phyloP scores from a whole-genome alignment of 2,329 filamentous ascomycete species.

The Fusarium chuoi region DNA sequence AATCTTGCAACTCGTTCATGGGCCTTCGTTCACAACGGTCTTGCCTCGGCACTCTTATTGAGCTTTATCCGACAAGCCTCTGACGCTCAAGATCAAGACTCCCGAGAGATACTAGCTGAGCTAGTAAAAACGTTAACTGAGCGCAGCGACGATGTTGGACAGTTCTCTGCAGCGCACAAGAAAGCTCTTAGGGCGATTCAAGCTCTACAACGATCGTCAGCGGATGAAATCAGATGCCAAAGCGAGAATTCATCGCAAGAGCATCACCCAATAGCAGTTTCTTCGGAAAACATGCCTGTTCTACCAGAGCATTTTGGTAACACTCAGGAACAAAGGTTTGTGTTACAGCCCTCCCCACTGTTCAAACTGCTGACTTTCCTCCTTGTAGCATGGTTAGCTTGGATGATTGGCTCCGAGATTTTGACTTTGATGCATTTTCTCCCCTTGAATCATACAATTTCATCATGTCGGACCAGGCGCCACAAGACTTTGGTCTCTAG shows the following conservation, averaged over 20 bases:
- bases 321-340: conserved; percentile 3
- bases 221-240: background rate
- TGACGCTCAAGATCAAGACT: background rate
- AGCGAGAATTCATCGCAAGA: background rate
- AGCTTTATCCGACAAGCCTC: conserved; percentile 21
- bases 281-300: background rate
- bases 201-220: conserved; percentile 5
- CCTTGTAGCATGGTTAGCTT: background rate
- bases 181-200: conserved; percentile 27
- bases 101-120: conserved; percentile 24
- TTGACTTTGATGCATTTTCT: conserved; percentile 24
- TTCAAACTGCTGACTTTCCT: background rate
- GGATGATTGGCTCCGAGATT: conserved; percentile 28
- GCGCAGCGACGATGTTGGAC: background rate
- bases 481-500: background rate
- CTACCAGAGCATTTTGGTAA: background rate
- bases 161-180: conserved; percentile 26
- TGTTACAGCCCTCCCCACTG: background rate
- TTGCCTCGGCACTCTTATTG: conserved; percentile 28
- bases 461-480: conserved; percentile 26
- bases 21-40: conserved; percentile 36
- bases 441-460: conserved; percentile 31
- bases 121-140: conserved; percentile 19
- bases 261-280: no score
- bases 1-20: conserved; percentile 31